phyloP scores from a whole-genome alignment of 2,329 filamentous ascomycete genomes.

The Chaetomiaceae sp. region DNA sequence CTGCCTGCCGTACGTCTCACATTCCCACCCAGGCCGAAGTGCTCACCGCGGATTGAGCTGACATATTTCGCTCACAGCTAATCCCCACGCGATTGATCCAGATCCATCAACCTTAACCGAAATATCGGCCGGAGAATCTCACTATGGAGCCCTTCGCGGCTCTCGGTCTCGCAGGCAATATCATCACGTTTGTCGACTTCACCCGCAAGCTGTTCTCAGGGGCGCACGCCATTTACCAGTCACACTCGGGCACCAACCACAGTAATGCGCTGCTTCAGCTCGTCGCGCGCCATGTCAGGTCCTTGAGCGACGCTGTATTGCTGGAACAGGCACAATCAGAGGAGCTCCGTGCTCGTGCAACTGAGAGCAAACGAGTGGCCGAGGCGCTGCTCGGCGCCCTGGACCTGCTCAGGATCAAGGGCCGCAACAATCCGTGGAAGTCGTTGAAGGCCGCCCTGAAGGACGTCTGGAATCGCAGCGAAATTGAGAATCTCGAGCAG shows the following conservation, averaged over 20 bases:
- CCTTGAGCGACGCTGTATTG: neutral
- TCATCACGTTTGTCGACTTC: too few relatives aligned
- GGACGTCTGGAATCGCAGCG: neutral
- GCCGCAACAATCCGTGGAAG: neutral
- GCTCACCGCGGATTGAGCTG: too few relatives aligned
- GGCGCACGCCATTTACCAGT: too few relatives aligned
- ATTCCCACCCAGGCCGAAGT: too few relatives aligned
- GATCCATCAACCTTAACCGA: too few relatives aligned
- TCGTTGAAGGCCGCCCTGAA: neutral
- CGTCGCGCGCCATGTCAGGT: neutral
- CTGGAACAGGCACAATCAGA: neutral
- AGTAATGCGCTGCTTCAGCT: neutral
- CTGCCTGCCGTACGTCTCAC: conserved; percentile 4
- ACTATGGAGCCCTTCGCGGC: neutral
- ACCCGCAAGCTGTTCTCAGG: too few relatives aligned
- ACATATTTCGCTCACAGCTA: too few relatives aligned
- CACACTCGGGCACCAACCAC: neutral
- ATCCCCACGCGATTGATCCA: too few relatives aligned
- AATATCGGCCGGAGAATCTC: too few relatives aligned
- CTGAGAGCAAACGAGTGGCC: neutral
- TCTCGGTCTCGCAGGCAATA: too few relatives aligned
- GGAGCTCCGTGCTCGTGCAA: neutral
- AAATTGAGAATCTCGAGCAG: neutral
- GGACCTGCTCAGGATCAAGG: neutral
- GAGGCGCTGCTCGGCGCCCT: neutral